These are phyloP conservation scores for Coemansia reversa DNA, from an alignment of 192 early-diverging fungal genomes.

Conservation along the genomic window DNA sequence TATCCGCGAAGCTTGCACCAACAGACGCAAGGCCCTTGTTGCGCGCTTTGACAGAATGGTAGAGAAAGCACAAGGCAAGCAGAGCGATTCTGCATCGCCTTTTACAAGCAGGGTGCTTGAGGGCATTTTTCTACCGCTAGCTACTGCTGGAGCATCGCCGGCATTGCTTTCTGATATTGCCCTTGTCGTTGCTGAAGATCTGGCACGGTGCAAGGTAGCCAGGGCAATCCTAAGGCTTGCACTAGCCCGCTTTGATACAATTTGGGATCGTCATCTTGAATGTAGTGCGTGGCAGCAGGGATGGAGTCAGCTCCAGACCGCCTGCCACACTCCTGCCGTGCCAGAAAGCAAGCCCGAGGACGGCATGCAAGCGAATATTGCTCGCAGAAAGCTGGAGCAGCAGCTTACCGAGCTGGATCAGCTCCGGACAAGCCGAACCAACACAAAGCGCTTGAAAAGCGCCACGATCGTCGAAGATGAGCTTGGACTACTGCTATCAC, in stretches of 20 bases:
- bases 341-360: not conserved
- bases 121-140: constrained; percentile 33
- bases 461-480: constrained; percentile 23
- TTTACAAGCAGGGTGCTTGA: constrained; percentile 17
- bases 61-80: not conserved
- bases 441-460: not conserved
- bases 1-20: constrained; percentile 1
- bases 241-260: constrained; percentile 26
- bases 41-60: constrained; percentile 24
- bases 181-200: constrained; percentile 10
- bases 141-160: constrained; percentile 31
- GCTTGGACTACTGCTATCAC: constrained; percentile 29
- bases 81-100: not conserved
- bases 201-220: constrained; percentile 18
- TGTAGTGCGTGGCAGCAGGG: constrained; percentile 35
- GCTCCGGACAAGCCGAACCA: not conserved
- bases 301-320: constrained; percentile 32
- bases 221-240: constrained; percentile 18
- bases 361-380: not conserved
- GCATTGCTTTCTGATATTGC: constrained; percentile 29
- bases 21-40: constrained; percentile 23
- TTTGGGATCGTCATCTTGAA: constrained; percentile 35
- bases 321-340: not conserved
- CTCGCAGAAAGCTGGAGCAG: constrained; percentile 12
- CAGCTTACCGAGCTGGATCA: constrained; percentile 11